Evolutionary conservation across 495 filamentous ascomycete genomes (phyloP).

Genomic region (Talaromyces stipitatus): DNA sequence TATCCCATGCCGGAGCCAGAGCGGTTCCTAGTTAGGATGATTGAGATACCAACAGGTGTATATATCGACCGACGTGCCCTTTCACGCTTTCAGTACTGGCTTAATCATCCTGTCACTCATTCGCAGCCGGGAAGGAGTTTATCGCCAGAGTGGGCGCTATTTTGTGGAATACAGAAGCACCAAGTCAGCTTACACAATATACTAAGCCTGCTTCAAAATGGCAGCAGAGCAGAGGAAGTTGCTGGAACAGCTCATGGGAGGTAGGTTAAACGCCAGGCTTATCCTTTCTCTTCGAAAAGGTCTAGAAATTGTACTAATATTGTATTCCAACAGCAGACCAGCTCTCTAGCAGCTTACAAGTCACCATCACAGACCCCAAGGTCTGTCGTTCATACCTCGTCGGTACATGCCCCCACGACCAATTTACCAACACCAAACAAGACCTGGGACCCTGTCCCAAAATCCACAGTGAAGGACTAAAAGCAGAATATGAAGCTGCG

Average conservation of each 20-base stretch:
- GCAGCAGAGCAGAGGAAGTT: constrained; percentile 93
- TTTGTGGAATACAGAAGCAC: neutral
- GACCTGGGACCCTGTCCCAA: constrained; percentile 89
- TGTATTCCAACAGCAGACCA: constrained; percentile 49
- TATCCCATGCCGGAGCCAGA: too few species aligned
- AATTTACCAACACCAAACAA: constrained; percentile 99
- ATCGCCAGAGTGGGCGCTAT: neutral
- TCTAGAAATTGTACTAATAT: constrained; percentile 9
- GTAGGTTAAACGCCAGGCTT: constrained; percentile 19
- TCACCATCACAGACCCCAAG: constrained; percentile 86
- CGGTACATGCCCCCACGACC: constrained; percentile 94
- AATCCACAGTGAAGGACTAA: constrained; percentile 81
- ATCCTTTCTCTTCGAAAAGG: neutral
- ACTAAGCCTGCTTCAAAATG: constrained; percentile 41
- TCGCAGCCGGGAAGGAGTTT: neutral
- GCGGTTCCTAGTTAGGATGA: too few species aligned
- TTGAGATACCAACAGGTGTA: too few species aligned
- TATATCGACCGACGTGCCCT: too few species aligned
- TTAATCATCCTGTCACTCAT: neutral
- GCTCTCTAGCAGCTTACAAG: constrained; percentile 67
- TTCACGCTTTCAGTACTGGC: neutral
- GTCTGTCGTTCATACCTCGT: constrained; percentile 92
- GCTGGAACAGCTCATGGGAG: constrained; percentile 74
- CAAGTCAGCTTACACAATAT: neutral
- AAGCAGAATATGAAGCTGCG: constrained; percentile 73